Base-by-base conservation (phyloP, 805 yeast species). In the Tetrapisispora namnaoensis region DNA sequence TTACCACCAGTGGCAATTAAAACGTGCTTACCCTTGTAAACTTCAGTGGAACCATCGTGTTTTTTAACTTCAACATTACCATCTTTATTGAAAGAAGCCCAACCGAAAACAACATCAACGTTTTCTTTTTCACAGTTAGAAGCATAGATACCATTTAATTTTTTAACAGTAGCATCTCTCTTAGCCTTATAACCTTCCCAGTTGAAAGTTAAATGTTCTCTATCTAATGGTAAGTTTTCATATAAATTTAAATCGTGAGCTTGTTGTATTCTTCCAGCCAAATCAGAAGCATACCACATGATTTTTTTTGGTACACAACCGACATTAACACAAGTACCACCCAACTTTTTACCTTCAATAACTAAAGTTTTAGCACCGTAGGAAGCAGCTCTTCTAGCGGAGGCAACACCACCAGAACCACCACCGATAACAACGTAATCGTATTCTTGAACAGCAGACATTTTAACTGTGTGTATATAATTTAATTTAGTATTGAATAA, bases 241-340 rank as follows among this genome's bases (percentile, higher is more conserved):
- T 71, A 75, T 55, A 93, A 83, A 0, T 96, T 96, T 64, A 91
- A 93, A 53, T 84, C 87, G 55, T 77, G 72, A 52, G 95, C 95
- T 44, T 86, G 83, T 40, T 74, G 70, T 52, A 85, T 71, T 61
- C 80, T 82, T 53, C 78, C 77, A 18, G 97, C 97, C 66, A 87
- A 69, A 59, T 90, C 96, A 30, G 93, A 82, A 11, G 97, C 96
- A 59, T 90, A 83, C 99, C 99, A 93, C 97, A 93, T 90, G 42
- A 93, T 88, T 67, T 93, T 93, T 75, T 93, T 93, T 44, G 99
- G 99, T 44, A 93, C 99, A 75, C 99, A 93, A 20, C 99, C 99
- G 41, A 91, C 98, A 66, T 93, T 93, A 53, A 93, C 99, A 77
- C 99, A 93, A 39, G 99, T 93, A 28, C 99, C 99, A 51, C 99